phyloP scores from a whole-genome alignment of 176 grass and related monocot species.

The Pharus latifolius region DNA sequence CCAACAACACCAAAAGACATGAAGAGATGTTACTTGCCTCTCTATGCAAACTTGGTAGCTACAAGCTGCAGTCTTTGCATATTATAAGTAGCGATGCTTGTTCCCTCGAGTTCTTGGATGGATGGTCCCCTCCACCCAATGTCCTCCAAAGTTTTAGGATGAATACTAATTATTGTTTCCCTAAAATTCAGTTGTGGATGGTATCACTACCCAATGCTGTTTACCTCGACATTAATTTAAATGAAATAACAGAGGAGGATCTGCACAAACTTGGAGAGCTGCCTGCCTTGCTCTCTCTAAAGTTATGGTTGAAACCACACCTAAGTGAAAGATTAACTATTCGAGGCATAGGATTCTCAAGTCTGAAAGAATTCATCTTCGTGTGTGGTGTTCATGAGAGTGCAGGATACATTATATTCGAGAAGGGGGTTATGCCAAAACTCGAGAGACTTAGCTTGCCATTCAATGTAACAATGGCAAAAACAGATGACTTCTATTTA shows the following conservation, averaged over 20 bases:
- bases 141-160: not conserved
- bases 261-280: not conserved
- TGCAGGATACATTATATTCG: not conserved
- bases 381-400: too few species aligned
- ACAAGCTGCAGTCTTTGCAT: not conserved
- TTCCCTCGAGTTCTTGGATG: not conserved
- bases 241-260: not conserved
- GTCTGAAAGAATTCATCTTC: not conserved
- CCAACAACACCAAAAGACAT: not conserved
- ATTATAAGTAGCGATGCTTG: accelerated
- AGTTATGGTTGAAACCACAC: not conserved
- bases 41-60: not conserved
- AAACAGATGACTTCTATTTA: not conserved
- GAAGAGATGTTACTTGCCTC: not conserved
- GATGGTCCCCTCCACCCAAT: not conserved
- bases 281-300: not conserved
- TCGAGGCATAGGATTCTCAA: not conserved
- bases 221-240: not conserved
- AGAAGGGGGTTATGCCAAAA: too few species aligned
- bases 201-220: not conserved
- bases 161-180: accelerated
- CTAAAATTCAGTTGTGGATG: not conserved
- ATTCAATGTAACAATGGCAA: not conserved
- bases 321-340: not conserved
- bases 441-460: not conserved